Evolutionary conservation across 192 early-diverging fungal species (phyloP), one percentile per base, ranked within the genome.

Genomic region (Coemansia sp.): DNA sequence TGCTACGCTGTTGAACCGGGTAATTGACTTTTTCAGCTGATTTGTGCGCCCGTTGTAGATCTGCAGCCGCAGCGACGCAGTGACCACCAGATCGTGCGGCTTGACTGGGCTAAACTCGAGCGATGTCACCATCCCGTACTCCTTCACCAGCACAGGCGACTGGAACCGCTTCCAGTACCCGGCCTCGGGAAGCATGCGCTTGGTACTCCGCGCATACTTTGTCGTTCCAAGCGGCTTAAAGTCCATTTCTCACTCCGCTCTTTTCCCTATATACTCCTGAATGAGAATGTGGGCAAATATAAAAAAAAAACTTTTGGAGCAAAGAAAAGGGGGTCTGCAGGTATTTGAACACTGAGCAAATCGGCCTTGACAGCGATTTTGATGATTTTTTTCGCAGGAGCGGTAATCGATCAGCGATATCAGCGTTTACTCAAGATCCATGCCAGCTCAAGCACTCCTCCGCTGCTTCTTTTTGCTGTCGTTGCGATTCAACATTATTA

Each of bases 31-130:
- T 68, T 90, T 93, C 49, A 93, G 83, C 62, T 87, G 77, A 39
- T 89, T 82, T 3, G 88, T 92, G 57, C 84, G 84, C 51, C 86
- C 72, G 45, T 83, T 87, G 78, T 99, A 99, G 27, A 97, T 78
- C 67, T 97, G 94, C 45, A 99, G 85, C 38, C 93, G 82, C 40
- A 91, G 83, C 15, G 92, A 93, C 15, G 89, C 83, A 23, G 96
- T 90, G 15, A 95, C 90, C 6, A 90, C 86, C 63, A 97, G 90
- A 63, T 94, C 90, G 63, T 92, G 77, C 11, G 96, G 94, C 38
- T 80, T 76, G 17, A 82, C 57, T 18, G 84, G 87, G 43, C 85
- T 87, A 67, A 94, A 98, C 63, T 88, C 81, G 8, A 94, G 81
- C 29, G 85, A 86, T 21, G 86, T 84, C 33, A 95, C 83, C 13